phyloP scores from a whole-genome alignment of 192 early-diverging fungal species.

The Gonapodya sp. region DNA sequence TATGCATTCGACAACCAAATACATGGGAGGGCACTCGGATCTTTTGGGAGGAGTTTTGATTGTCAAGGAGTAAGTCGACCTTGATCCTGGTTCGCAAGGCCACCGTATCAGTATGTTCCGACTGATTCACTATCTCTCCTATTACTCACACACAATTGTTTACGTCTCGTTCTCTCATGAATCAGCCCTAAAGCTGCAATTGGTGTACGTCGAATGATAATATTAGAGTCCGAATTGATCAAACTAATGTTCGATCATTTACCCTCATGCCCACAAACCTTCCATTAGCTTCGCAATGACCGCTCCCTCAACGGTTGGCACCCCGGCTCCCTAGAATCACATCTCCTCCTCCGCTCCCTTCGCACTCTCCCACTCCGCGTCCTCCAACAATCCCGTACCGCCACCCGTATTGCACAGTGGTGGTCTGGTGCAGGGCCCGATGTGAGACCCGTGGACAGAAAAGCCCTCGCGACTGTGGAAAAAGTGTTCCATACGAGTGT shows the following conservation, averaged over 20 bases:
- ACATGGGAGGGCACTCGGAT: constrained; percentile 61
- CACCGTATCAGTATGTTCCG: not conserved
- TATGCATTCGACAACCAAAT: constrained; percentile 65
- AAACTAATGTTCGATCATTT: not conserved
- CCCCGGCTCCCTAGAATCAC: constrained; percentile 53
- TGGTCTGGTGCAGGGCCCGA: constrained; percentile 22
- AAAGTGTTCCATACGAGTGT: constrained; percentile 12
- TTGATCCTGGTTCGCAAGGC: constrained; percentile 21
- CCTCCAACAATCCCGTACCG: constrained; percentile 44
- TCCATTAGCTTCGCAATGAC: constrained; percentile 25
- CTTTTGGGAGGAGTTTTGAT: constrained; percentile 55
- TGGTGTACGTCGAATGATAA: not conserved
- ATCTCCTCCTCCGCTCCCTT: constrained; percentile 50
- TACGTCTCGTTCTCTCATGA: too few relatives aligned
- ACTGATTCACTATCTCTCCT: not conserved
- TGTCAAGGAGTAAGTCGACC: constrained; percentile 21
- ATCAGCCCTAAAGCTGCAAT: not conserved
- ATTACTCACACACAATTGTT: too few relatives aligned
- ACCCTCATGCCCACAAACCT: not conserved
- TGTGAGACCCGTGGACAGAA: constrained; percentile 1
- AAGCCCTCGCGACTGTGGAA: not conserved
- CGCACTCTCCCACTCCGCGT: constrained; percentile 55
- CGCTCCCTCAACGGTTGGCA: constrained; percentile 41
- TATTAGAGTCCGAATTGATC: not conserved
- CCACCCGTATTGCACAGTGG: constrained; percentile 41